Evolutionary conservation across 2,329 filamentous ascomycete genomes (phyloP).

Genomic region (Emergomyces pasteurianus): DNA sequence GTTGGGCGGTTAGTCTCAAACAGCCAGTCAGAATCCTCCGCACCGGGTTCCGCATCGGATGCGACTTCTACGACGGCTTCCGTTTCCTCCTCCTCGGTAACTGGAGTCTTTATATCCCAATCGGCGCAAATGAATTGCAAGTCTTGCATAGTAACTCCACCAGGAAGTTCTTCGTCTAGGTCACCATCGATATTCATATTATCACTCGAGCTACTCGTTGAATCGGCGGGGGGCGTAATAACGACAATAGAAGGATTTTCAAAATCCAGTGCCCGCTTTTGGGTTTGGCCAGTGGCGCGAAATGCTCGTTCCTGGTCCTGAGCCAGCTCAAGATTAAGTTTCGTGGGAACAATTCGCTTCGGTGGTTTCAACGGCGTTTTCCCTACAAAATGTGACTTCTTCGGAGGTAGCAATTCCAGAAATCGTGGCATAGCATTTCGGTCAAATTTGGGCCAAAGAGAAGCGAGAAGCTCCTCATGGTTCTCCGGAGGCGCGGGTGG

Average conservation of each 20-base stretch:
- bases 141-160: constrained; percentile 65
- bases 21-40: constrained; percentile 46
- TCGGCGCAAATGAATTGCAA: constrained; percentile 77
- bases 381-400: constrained; percentile 63
- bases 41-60: constrained; percentile 35
- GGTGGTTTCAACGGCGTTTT: constrained; percentile 70
- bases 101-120: constrained; percentile 57
- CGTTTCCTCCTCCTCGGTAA: constrained; percentile 19
- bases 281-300: constrained; percentile 54
- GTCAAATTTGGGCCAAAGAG: constrained; percentile 71
- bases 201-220: constrained; percentile 38
- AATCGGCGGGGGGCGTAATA: constrained; percentile 33
- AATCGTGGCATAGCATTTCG: constrained; percentile 64
- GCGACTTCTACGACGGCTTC: constrained; percentile 14
- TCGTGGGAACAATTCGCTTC: constrained; percentile 72
- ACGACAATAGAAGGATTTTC: constrained; percentile 46
- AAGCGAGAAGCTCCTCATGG: constrained; percentile 61
- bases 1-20: constrained; percentile 38
- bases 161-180: constrained; percentile 47
- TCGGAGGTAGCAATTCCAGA: constrained; percentile 70
- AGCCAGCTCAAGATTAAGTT: constrained; percentile 76
- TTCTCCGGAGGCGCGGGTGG: constrained; percentile 59
- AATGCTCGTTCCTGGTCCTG: constrained; percentile 80
- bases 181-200: constrained; percentile 40
- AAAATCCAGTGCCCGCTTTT: constrained; percentile 37